Percentiles rank a stretch among this genome's conserved stretches.
phyloP scores from a whole-genome alignment of 441 rosid species.

The Arabidopsis lyrata region DNA sequence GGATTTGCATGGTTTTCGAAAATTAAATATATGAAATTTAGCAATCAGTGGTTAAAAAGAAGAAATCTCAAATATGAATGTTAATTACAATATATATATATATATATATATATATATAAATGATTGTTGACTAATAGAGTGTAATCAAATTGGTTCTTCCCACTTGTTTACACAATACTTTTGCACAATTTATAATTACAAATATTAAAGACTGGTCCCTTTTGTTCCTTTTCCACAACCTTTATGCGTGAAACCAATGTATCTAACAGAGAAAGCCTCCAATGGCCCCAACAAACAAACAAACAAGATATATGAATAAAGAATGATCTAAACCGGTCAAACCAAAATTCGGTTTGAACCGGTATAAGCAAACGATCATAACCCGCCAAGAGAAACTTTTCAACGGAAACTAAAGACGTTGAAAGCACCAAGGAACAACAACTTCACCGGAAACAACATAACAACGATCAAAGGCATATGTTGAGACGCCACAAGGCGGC shows the following conservation, averaged over 20 bases:
- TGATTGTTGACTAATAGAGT: conserved; percentile 9
- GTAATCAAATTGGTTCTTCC: conserved; percentile 10
- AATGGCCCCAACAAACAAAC: conserved; percentile 20
- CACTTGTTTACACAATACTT: conserved; percentile 8
- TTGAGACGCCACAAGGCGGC: conserved; percentile 79
- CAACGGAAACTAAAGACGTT: conserved; percentile 52
- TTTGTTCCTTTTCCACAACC: conserved; percentile 12
- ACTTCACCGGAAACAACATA: conserved; percentile 70
- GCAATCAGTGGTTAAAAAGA: background rate
- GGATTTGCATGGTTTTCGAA: background rate
- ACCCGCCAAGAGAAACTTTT: conserved; percentile 35
- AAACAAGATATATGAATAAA: conserved; percentile 56
- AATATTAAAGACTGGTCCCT: background rate
- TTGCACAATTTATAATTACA: background rate
- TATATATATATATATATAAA: background rate
- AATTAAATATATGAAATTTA: too few species aligned
- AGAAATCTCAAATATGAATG: background rate
- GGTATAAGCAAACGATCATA: conserved; percentile 13
- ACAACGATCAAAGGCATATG: conserved; percentile 83
- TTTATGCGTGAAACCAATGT: conserved; percentile 30
- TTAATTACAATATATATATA: background rate
- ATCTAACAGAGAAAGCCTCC: conserved; percentile 13
- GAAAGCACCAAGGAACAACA: conserved; percentile 67
- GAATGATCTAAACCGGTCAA: conserved; percentile 56
- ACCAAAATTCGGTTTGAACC: conserved; percentile 32